Evolutionary conservation across 1,139 yeast species (phyloP).

Genomic region (Pichiaceae sp.): DNA sequence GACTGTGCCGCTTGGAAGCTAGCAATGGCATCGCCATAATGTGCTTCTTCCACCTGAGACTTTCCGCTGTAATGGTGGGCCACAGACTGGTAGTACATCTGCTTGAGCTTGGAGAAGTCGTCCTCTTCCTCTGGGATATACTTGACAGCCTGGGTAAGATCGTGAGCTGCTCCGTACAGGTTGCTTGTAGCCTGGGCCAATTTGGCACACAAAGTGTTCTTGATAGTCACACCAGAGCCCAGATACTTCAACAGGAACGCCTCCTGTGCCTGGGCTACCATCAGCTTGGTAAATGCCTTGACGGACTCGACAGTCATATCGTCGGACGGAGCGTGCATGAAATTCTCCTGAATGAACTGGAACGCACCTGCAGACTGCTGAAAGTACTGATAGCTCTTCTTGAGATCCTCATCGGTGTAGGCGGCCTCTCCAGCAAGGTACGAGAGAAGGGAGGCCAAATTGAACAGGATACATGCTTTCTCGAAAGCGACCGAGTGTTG

Average conservation of each 20-base stretch:
- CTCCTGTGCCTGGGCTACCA: constrained; percentile 88
- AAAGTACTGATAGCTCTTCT: constrained; percentile 51
- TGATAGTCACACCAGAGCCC: constrained; percentile 29
- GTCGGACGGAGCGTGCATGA: constrained; percentile 80
- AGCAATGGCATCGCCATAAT: constrained; percentile 75
- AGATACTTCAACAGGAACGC: constrained; percentile 62
- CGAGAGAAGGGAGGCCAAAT: constrained; percentile 54
- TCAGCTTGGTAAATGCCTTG: constrained; percentile 51
- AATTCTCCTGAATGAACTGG: constrained; percentile 67
- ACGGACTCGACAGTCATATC: constrained; percentile 71
- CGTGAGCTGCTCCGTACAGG: constrained; percentile 46
- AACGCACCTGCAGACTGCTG: constrained; percentile 79
- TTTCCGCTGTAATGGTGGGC: constrained; percentile 48
- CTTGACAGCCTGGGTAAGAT: constrained; percentile 26
- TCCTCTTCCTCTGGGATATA: constrained; percentile 8
- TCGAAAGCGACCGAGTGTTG: constrained; percentile 77
- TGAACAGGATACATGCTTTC: constrained; percentile 78
- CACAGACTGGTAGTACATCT: constrained; percentile 36
- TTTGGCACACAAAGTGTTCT: constrained; percentile 65
- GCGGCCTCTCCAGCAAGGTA: constrained; percentile 27
- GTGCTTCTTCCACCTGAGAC: constrained; percentile 37
- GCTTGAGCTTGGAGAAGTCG: constrained; percentile 28
- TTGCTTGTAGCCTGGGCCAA: constrained; percentile 56
- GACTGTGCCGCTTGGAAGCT: constrained; percentile 44
- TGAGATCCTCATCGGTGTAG: constrained; percentile 36